A percentile compares a stretch with the other conserved stretches of the same genome.
Conservation (phyloP, 2,329 filamentous ascomycete genomes). For the Didymella sp. region DNA sequence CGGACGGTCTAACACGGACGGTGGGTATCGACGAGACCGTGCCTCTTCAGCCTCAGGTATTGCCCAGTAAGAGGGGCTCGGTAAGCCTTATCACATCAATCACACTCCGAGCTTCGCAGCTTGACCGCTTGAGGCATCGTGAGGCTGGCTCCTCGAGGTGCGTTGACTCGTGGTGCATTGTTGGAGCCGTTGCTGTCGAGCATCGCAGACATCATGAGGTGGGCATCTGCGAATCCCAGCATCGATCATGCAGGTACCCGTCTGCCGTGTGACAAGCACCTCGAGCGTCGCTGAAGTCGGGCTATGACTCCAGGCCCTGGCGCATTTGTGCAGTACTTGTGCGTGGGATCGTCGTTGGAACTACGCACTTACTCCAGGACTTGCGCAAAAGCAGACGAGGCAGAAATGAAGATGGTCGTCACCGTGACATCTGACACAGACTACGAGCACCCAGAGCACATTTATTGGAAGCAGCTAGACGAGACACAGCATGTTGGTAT, state of each 20-base stretch:
- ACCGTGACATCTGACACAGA: neutral
- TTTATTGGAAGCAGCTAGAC: no score
- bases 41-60: conserved; percentile 19
- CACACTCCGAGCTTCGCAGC: conserved; percentile 7
- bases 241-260: conserved; percentile 24
- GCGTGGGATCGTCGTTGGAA: neutral
- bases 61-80: conserved; percentile 11
- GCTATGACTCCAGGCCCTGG: neutral
- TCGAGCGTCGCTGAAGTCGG: neutral
- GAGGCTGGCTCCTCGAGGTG: neutral
- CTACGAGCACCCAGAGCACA: no score
- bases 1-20: conserved; percentile 1
- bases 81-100: conserved; percentile 11
- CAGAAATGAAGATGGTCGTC: neutral
- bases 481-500: no score
- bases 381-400: neutral
- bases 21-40: conserved; percentile 12
- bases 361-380: neutral
- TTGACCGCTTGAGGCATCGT: conserved; percentile 5
- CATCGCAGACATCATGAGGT: neutral
- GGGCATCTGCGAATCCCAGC: conserved; percentile 11
- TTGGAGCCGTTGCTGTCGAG: neutral
- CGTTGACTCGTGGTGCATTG: conserved; percentile 10
- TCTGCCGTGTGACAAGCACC: conserved; percentile 10
- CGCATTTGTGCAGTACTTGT: conserved; percentile 4